Evolutionary conservation across 2,329 filamentous ascomycete species (phyloP).

Genomic region (Ophiostoma ulmi): DNA sequence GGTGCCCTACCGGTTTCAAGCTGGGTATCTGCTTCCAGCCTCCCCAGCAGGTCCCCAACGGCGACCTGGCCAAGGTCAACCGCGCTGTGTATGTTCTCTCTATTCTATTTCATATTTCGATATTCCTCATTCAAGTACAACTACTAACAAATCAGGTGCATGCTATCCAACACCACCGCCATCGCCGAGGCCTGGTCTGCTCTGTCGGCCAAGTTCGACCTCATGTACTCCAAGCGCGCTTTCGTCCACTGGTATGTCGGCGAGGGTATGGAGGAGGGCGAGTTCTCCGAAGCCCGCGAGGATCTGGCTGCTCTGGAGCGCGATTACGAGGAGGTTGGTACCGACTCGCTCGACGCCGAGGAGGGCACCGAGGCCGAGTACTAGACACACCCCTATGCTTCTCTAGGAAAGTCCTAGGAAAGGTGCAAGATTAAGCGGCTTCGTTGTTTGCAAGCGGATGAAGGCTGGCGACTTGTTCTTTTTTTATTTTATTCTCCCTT

Average conservation of each 20-base stretch:
- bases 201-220: conserved; percentile 95
- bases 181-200: conserved; percentile 98
- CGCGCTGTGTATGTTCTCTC: conserved; percentile 74
- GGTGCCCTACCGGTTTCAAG: conserved; percentile 99
- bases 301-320: conserved; percentile 96
- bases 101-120: conserved; percentile 15
- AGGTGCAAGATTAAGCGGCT: conserved; percentile 7
- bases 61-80: conserved; percentile 95
- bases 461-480: conserved; percentile 15
- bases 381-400: conserved; percentile 45
- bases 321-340: conserved; percentile 97
- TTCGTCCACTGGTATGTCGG: conserved; percentile 99
- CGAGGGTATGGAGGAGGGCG: conserved; percentile 99
- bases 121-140: conserved; percentile 21
- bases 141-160: conserved; percentile 60
- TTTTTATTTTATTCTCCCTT: conserved; percentile 17
- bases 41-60: conserved; percentile 62
- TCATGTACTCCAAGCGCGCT: conserved; percentile 99
- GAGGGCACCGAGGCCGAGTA: conserved; percentile 86
- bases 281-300: conserved; percentile 98
- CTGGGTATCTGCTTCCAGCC: conserved; percentile 99
- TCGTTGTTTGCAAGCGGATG: conserved; percentile 19
- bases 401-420: neutral
- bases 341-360: conserved; percentile 85
- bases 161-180: conserved; percentile 97